Base-by-base conservation (phyloP, 768 basidiomycete species). In the Neoboletus subvelutipes region DNA sequence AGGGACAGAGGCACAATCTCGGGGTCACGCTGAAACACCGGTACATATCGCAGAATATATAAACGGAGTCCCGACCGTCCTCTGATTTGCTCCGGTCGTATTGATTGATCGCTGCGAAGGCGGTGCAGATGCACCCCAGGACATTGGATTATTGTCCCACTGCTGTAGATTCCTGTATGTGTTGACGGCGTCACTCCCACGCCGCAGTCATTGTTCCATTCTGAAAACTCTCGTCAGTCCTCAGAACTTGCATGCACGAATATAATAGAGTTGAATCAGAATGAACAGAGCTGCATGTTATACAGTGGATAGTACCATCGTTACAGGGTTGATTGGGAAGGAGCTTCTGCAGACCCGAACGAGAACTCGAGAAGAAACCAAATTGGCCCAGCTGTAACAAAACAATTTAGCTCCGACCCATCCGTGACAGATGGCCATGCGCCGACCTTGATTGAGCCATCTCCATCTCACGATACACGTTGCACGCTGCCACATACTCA, bases 401-500 rank as follows among this genome's bases (percentile, higher is more conserved):
- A 3, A 36, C 15, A 48, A 1, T 5, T 58, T 15, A 40, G 48
- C 34, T 18, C 33, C 10, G 22, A 36, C 20, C 8, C n/a, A 15
- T 13, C 9, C 31, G n/a, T n/a, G n/a, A n/a, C 11, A 11, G 6
- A 33, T 9, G n/a, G n/a, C n/a, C 17, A 15, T 11, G 29, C 22
- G 59, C 60, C 4, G 1, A 65, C 64, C 60, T 57, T 13, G 41
- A 43, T 33, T 43, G 26, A 26, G 50, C 22, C 17, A 24, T 31
- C 61, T 50, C 65, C 65, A 66, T 24, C 41, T 40, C 29, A 66
- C 54, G 28, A 62, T 41, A 7, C 18, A 10, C 12, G 57, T 55
- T 5, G 56, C 62, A 9, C 61, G 54, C 8, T 63, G 12, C 64
- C 65, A 66, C 52, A 63, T 60, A 4, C 54, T 50, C 54, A 31